Evolutionary conservation across 352 stramenopile species (phyloP), one percentile per base, ranked within the genome.

Genomic region (Plasmopara muralis): DNA sequence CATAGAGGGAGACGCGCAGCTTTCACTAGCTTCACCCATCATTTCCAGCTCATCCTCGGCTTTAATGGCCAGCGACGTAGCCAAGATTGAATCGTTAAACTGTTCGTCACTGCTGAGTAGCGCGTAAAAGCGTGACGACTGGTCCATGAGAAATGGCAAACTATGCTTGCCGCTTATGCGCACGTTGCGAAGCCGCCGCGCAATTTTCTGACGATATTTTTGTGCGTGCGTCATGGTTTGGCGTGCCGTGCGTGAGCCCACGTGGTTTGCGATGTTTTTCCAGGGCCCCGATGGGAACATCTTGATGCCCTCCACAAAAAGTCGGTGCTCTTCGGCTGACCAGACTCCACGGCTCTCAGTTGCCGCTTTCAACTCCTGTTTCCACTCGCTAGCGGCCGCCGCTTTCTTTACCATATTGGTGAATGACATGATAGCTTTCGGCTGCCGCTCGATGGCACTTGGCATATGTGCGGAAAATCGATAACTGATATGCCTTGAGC

Each of bases 121-220:
- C 55, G 74, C 70, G 48, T 83, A 83, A 54, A 84, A 88, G 50
- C 77, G 73, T 50, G 77, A 80, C n/a, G 77, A 82, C 10, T 63
- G 68, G 60, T 85, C 73, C 64, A 87, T 69, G 40, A 70, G 74
- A 65, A 81, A 85, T n/a, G 75, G 75, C 33, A 85, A 50, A 39
- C 68, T 82, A 47, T 82, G 70, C 53, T 83, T 77, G 46, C 69
- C 75, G 46, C 69, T 85, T 70, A 83, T 76, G 39, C 77, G 72
- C 52, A 81, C 74, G 37, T 87, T 87, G 42, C 77, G 77, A 55
- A 87, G 65, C 47, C 76, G 66, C 43, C 79, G 70, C 47, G 71
- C 73, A 62, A 91, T 85, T 65, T 91, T 91, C 62, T 91, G 77
- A 6, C 78, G 78, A 62, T 91, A 91, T 60, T 92, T 92, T 37